These are phyloP conservation scores for Ogataea ganodermae DNA, from an alignment of 805 yeast species.

Conservation along the genomic window DNA sequence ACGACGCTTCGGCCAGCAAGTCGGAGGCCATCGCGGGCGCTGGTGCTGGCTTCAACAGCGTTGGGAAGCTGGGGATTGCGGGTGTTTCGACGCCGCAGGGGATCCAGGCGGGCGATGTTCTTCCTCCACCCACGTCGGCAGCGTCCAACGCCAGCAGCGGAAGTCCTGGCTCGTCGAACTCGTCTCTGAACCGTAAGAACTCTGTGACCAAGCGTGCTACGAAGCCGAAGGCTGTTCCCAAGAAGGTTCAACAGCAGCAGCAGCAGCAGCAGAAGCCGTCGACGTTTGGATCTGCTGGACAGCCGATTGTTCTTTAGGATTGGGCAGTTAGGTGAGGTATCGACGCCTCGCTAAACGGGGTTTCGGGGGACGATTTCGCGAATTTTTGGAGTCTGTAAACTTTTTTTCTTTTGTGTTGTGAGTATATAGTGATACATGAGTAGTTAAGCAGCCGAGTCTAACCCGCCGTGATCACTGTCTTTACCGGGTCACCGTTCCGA, in stretches of 20 bases:
- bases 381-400: no score
- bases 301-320: slow-evolving; percentile 11
- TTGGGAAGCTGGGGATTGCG: neutral
- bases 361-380: no score
- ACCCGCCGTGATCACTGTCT: no score
- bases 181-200: slow-evolving; percentile 2
- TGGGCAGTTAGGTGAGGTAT: neutral
- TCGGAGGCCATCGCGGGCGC: slow-evolving; percentile 3
- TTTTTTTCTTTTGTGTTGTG: no score
- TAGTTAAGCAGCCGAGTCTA: no score
- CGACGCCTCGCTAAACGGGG: no score
- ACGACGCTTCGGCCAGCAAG: slow-evolving; percentile 15
- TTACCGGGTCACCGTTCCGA: no score
- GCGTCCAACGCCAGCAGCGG: slow-evolving; percentile 1
- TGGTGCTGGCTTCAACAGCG: neutral
- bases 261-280: slow-evolving; percentile 4
- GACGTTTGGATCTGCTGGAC: slow-evolving; percentile 11
- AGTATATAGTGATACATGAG: no score
- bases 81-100: neutral
- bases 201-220: slow-evolving; percentile 5
- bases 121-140: neutral
- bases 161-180: neutral
- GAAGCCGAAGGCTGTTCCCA: slow-evolving; percentile 1
- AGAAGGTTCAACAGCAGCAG: slow-evolving; percentile 5
- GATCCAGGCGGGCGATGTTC: neutral